Percentiles rank a stretch among this genome's conserved stretches.
phyloP scores from a whole-genome alignment of 1,284 basidiomycete genomes.

The Amylostereum areolatum region DNA sequence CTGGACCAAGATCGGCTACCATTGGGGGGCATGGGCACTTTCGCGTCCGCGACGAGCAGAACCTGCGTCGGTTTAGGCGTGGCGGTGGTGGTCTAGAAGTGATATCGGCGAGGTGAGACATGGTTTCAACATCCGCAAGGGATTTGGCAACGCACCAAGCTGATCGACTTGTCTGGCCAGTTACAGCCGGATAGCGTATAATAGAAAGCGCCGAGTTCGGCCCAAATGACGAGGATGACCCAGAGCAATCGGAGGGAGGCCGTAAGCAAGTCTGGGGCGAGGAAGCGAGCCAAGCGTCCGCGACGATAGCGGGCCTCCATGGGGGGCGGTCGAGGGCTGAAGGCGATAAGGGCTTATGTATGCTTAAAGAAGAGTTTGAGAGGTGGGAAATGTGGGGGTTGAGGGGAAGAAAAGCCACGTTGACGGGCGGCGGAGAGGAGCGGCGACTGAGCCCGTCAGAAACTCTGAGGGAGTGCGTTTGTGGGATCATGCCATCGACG shows the following conservation, averaged over 20 bases:
- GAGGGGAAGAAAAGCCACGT: too few relatives aligned
- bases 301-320: too few relatives aligned
- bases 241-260: conserved; percentile 49
- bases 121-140: conserved; percentile 1
- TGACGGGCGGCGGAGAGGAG: too few relatives aligned
- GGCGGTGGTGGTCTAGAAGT: too few relatives aligned
- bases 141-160: conserved; percentile 9
- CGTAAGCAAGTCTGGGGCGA: conserved; percentile 18
- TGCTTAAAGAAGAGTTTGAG: too few relatives aligned
- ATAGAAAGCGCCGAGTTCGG: conserved; percentile 52
- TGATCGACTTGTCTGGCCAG: conserved; percentile 39
- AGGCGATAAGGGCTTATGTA: too few relatives aligned
- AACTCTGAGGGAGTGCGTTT: too few relatives aligned
- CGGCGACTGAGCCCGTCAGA: too few relatives aligned
- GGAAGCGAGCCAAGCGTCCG: conserved; percentile 1
- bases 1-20: conserved; percentile 30
- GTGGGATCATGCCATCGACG: too few relatives aligned
- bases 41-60: conserved; percentile 73
- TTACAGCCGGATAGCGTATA: conserved; percentile 43
- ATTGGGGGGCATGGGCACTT: conserved; percentile 49
- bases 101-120: too few relatives aligned
- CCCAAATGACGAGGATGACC: conserved; percentile 60
- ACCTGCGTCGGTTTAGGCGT: conserved; percentile 43
- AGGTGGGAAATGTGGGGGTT: too few relatives aligned
- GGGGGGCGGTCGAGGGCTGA: too few relatives aligned